Conservation (phyloP, 129 eudicot genomes). For the Rutidosis leptorrhynchoides region DNA sequence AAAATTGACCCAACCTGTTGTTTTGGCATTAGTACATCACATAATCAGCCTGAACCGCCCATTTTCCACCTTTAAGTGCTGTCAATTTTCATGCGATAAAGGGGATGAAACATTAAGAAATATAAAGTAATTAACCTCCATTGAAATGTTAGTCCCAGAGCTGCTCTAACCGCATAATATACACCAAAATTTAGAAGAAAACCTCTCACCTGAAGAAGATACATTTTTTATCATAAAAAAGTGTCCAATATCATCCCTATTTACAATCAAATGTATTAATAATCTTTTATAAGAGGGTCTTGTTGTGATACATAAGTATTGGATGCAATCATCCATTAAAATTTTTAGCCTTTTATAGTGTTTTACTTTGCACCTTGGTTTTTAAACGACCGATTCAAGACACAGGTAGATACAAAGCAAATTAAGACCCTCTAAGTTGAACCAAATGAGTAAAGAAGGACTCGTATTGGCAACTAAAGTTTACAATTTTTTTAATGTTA, state of each 20-base stretch:
- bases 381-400: background rate
- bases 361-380: background rate
- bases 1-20: background rate
- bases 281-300: background rate
- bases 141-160: slow-evolving; percentile 80
- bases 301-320: background rate
- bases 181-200: slow-evolving; percentile 98
- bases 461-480: background rate
- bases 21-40: background rate
- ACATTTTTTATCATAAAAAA: background rate
- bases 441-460: background rate
- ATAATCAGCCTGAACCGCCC: background rate
- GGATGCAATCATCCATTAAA: background rate
- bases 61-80: background rate
- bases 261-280: background rate
- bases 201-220: slow-evolving; percentile 68
- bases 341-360: background rate
- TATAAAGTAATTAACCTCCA: slow-evolving; percentile 63
- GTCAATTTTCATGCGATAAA: background rate
- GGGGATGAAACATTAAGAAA: slow-evolving; percentile 1
- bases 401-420: no score
- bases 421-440: background rate
- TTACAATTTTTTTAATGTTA: background rate
- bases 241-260: background rate
- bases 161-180: slow-evolving; percentile 93